These are phyloP conservation scores for Cucurbita moschata DNA, from an alignment of 306 rosid genomes.

Conservation along the genomic window DNA sequence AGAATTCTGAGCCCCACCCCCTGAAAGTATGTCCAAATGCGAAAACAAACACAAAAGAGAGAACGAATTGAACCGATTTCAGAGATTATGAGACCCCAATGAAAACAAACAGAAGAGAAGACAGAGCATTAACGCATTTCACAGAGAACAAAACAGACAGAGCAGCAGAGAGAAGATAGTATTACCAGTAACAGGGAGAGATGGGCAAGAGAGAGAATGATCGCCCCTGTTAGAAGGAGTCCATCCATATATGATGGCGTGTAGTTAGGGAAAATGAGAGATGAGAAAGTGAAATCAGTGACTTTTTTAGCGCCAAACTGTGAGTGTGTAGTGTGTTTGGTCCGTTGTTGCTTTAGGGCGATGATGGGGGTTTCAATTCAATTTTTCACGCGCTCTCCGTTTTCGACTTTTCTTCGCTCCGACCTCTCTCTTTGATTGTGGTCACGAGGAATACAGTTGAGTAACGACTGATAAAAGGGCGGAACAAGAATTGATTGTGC, in stretches of 20 bases:
- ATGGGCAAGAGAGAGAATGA: not conserved
- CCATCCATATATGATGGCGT: conserved; percentile 24
- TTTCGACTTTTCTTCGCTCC: not conserved
- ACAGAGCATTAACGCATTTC: not conserved
- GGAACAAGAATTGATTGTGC: not conserved
- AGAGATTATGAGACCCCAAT: not conserved
- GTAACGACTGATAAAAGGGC: not conserved
- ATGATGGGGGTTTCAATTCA: not conserved
- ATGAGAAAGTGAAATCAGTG: too few relatives aligned
- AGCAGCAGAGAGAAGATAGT: not conserved
- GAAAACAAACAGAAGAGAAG: not conserved
- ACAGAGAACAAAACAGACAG: not conserved
- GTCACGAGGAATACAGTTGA: conserved; percentile 5
- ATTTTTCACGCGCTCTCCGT: conserved; percentile 3
- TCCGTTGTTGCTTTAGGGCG: conserved; percentile 1
- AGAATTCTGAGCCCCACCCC: not conserved
- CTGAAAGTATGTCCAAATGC: not conserved
- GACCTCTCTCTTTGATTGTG: not conserved
- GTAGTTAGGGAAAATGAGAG: conserved; percentile 18
- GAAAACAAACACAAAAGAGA: not conserved
- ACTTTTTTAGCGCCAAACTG: not conserved
- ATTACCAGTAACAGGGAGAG: conserved; percentile 6
- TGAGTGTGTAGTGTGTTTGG: not conserved
- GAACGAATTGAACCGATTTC: not conserved
- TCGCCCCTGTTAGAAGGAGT: too few relatives aligned